A percentile compares a stretch with the other conserved stretches of the same genome.
These are phyloP conservation scores for Lachnellula hyalina DNA, from an alignment of 2,329 filamentous ascomycete species.

Conservation along the genomic window DNA sequence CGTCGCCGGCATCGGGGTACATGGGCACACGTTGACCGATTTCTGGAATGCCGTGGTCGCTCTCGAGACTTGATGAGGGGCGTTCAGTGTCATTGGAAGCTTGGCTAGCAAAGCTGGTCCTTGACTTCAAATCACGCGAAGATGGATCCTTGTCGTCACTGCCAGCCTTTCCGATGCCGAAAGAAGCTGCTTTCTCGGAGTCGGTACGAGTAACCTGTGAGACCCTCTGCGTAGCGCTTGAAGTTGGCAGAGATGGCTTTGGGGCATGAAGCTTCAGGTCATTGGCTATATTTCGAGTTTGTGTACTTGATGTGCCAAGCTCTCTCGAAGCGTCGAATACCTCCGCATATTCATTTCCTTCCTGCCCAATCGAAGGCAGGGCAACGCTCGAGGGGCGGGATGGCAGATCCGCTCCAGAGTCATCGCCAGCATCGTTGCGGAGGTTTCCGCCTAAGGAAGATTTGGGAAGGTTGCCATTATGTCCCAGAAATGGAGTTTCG, in stretches of 20 bases:
- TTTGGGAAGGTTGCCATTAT: constrained; percentile 27
- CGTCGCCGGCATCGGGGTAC: constrained; percentile 87
- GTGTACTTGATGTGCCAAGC: constrained; percentile 51
- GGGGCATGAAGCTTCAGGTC: constrained; percentile 86
- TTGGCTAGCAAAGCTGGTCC: constrained; percentile 53
- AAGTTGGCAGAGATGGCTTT: constrained; percentile 75
- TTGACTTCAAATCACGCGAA: constrained; percentile 53
- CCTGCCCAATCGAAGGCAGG: constrained; percentile 81
- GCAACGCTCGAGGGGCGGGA: constrained; percentile 68
- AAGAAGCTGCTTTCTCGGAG: constrained; percentile 79
- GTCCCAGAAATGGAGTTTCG: constrained; percentile 50
- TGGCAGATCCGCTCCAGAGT: constrained; percentile 38
- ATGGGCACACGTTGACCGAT: constrained; percentile 92
- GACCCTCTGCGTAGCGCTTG: constrained; percentile 78
- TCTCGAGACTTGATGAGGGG: constrained; percentile 53
- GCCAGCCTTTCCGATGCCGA: constrained; percentile 68
- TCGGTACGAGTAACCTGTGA: constrained; percentile 84
- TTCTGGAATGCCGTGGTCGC: constrained; percentile 85
- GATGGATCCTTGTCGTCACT: constrained; percentile 46
- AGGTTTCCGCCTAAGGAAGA: constrained; percentile 35
- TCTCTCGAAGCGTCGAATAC: constrained; percentile 45
- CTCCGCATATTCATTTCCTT: constrained; percentile 82
- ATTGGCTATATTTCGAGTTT: constrained; percentile 72
- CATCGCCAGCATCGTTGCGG: constrained; percentile 34
- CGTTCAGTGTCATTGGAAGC: constrained; percentile 40